Percentiles rank a stretch among this genome's conserved stretches.
Evolutionary conservation across 1,139 yeast genomes (phyloP).

Genomic region (Yamadazyma songkhlaensis): DNA sequence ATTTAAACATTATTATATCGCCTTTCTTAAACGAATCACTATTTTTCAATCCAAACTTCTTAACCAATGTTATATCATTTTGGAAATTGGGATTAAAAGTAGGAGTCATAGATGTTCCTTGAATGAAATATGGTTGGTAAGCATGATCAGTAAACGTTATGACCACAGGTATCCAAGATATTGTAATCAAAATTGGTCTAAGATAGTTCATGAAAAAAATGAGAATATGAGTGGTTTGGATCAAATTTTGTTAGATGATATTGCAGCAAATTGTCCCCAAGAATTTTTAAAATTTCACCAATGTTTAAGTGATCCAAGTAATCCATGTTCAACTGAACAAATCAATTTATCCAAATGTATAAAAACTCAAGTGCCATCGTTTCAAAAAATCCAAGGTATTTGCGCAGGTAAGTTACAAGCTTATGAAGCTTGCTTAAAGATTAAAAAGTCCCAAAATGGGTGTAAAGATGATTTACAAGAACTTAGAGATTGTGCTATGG

Average conservation of each 20-base stretch:
- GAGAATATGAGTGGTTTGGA: conserved; percentile 19
- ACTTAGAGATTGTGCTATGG: conserved; percentile 39
- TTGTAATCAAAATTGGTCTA: conserved; percentile 26
- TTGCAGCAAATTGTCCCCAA: conserved; percentile 65
- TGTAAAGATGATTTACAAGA: conserved; percentile 34
- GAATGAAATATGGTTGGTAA: conserved; percentile 71
- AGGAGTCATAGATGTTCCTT: conserved; percentile 88
- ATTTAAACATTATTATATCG: conserved; percentile 74
- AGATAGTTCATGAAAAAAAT: conserved; percentile 10
- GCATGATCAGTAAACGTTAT: conserved; percentile 69
- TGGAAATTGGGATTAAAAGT: conserved; percentile 71
- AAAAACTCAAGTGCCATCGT: conserved; percentile 57
- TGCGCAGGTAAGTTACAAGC: conserved; percentile 55
- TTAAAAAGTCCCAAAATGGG: conserved; percentile 29
- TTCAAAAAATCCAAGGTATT: conserved; percentile 56
- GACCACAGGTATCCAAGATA: conserved; percentile 77
- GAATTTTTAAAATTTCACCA: conserved; percentile 63
- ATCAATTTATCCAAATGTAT: conserved; percentile 54
- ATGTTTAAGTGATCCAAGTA: conserved; percentile 51
- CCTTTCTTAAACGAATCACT: conserved; percentile 51
- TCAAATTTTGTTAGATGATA: conserved; percentile 35
- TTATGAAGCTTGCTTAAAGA: conserved; percentile 58
- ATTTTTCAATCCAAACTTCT: conserved; percentile 57
- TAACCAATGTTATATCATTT: conserved; percentile 67
- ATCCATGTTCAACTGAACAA: conserved; percentile 52